phyloP scores from a whole-genome alignment of 345 rosid species.

The Lepidium sativum region DNA sequence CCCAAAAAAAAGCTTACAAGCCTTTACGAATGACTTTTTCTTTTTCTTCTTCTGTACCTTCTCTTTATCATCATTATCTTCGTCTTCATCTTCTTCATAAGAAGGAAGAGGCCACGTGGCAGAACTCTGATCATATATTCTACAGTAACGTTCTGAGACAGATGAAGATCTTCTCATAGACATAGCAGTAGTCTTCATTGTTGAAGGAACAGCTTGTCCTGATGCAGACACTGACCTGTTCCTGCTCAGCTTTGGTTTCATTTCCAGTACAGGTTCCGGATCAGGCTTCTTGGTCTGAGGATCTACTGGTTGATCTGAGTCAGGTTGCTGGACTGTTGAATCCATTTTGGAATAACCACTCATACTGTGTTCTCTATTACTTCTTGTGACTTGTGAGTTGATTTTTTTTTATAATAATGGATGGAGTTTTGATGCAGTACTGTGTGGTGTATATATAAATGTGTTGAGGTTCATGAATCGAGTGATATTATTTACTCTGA shows the following conservation, averaged over 20 bases:
- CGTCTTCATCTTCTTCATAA: constrained; percentile 27
- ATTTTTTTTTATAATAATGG: not conserved
- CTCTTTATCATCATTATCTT: constrained; percentile 18
- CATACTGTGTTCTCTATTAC: not conserved
- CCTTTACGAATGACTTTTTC: constrained; percentile 48
- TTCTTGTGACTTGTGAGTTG: not conserved
- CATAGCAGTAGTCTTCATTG: constrained; percentile 40
- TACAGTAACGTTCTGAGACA: constrained; percentile 63
- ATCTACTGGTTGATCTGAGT: constrained; percentile 4
- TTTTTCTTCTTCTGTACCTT: constrained; percentile 31
- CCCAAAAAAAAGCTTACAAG: constrained; percentile 73
- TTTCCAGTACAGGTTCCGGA: constrained; percentile 1
- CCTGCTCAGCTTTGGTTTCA: constrained; percentile 36
- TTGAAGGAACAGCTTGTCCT: constrained; percentile 31
- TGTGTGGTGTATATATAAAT: not conserved
- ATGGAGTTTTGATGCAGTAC: not conserved
- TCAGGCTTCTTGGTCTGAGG: not conserved
- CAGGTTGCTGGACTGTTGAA: not conserved
- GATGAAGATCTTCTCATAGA: constrained; percentile 81
- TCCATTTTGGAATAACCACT: constrained; percentile 30
- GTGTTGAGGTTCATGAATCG: constrained; percentile 15
- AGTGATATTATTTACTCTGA: constrained; percentile 4
- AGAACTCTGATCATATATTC: constrained; percentile 69
- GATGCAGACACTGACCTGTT: constrained; percentile 51
- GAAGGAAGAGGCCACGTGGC: constrained; percentile 36